Evolutionary conservation across 176 grass and related monocot species (phyloP).

Genomic region (Metroxylon sagu): DNA sequence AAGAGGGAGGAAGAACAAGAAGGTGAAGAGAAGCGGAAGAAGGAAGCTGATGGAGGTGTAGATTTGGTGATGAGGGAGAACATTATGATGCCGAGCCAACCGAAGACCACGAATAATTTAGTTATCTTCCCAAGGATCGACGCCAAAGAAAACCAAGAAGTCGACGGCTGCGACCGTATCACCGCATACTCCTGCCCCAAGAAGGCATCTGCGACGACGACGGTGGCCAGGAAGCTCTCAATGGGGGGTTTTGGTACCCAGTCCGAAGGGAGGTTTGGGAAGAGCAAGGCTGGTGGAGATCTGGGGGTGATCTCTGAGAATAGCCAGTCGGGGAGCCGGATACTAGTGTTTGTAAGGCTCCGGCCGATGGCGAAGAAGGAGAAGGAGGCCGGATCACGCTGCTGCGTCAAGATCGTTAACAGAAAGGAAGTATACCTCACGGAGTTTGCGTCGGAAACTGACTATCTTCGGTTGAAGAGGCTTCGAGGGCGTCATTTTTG

Average conservation of each 20-base stretch:
- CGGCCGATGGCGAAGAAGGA: conserved; percentile 33
- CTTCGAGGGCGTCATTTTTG: conserved; percentile 84
- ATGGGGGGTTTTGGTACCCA: conserved; percentile 43
- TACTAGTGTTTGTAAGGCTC: conserved; percentile 76
- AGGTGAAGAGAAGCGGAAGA: conserved; percentile 14
- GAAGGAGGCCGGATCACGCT: conserved; percentile 16
- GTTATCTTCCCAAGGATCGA: conserved; percentile 20
- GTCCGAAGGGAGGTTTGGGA: conserved; percentile 4
- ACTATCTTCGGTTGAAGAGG: conserved; percentile 85
- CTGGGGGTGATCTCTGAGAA: conserved; percentile 6
- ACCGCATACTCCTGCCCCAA: conserved; percentile 51
- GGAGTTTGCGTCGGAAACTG: conserved; percentile 73
- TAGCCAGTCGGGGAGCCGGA: conserved; percentile 31
- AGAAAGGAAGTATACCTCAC: conserved; percentile 81
- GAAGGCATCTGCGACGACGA: conserved; percentile 15
- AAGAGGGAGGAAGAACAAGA: conserved; percentile 16
- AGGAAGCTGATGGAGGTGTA: conserved; percentile 4
- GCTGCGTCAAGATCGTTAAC: conserved; percentile 93
- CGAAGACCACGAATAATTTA: conserved; percentile 21
- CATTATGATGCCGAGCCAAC: conserved; percentile 11
- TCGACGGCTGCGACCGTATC: background rate
- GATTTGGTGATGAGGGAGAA: conserved; percentile 41
- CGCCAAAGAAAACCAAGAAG: conserved; percentile 32
- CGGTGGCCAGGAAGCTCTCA: conserved; percentile 51
- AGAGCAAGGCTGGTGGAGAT: conserved; percentile 25